phyloP scores from a whole-genome alignment of 768 basidiomycete species.

The Rhizopogon vesiculosus region DNA sequence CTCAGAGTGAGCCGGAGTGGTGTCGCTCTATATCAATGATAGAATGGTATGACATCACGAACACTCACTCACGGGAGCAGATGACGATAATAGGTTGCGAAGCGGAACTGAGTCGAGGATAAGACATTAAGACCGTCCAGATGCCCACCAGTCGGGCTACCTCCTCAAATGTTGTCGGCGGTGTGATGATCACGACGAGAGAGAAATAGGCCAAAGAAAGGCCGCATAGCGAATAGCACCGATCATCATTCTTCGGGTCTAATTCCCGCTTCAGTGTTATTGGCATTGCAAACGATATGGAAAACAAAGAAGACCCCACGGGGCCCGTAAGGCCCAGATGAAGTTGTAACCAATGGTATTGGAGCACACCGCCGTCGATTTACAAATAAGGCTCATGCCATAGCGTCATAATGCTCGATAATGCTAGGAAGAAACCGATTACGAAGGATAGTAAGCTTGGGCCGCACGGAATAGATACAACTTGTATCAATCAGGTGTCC shows the following conservation, averaged over 20 bases:
- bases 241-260: too few species aligned
- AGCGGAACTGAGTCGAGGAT: neutral
- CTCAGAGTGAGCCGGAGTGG: too few species aligned
- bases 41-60: neutral
- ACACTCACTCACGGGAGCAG: too few species aligned
- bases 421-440: neutral
- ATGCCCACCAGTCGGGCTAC: neutral
- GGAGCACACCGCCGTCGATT: neutral
- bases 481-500: conserved; percentile 19
- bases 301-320: neutral
- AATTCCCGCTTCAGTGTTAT: too few species aligned
- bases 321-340: neutral
- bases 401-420: neutral
- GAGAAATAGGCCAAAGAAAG: neutral
- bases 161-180: neutral
- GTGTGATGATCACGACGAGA: neutral
- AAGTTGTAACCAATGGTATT: neutral
- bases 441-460: neutral
- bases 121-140: neutral
- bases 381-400: neutral
- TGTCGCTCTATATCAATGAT: too few species aligned
- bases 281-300: neutral
- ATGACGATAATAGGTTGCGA: neutral
- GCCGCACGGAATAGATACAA: neutral
- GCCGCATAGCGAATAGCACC: neutral